Base-by-base conservation (phyloP, 208 protist genomes). In the Trichomonas vaginalis region DNA sequence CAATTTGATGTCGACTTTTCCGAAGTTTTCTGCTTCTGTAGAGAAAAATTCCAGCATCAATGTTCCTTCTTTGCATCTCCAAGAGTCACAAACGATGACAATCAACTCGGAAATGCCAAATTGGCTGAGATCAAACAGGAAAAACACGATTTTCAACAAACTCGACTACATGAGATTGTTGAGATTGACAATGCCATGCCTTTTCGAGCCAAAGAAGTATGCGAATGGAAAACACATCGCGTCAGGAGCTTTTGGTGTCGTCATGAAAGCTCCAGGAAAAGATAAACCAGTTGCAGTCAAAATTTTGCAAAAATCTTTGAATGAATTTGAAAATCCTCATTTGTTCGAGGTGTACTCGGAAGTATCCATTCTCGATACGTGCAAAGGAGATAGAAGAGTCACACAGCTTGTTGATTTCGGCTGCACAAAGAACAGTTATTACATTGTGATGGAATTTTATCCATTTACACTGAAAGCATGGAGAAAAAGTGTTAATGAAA, bases 251-350 rank as follows among this genome's bases (percentile, higher is more conserved):
- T 92, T 92, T 92, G 86, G 86, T 3, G 42, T 45, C 0, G 86
- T 92, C 8, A 92, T 92, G 86, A 45, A 35, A 9, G 86, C 45
- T 92, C 12, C 15, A 14, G 14, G 27, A 37, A 32, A 35, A 8
- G 0, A 47, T 0, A 88, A 48, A 88, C 48, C 23, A 47, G 42
- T 56, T 35, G 86, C 86, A 2, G 86, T 92, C 3, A 92, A 92
- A 51, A 92, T 92, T 9, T 32, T 92, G 2, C 42, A 92, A 17
- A 92, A 92, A 27, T 92, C 86, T 17, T 35, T 35, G 21, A 92
- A 51, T 51, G 86, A 92, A 92, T 92, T 51, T 51, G 86, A 92
- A n/a, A 51, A 92, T 92, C 86, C 86, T 17, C 45, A 51, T 51
- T 51, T 92, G 6, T 92, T 56, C 35, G 45, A 48, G 37, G 86